Evolutionary conservation across 2,329 filamentous ascomycete genomes (phyloP), one percentile per base, ranked within the genome.

Genomic region (Helicocarpus griseus): DNA sequence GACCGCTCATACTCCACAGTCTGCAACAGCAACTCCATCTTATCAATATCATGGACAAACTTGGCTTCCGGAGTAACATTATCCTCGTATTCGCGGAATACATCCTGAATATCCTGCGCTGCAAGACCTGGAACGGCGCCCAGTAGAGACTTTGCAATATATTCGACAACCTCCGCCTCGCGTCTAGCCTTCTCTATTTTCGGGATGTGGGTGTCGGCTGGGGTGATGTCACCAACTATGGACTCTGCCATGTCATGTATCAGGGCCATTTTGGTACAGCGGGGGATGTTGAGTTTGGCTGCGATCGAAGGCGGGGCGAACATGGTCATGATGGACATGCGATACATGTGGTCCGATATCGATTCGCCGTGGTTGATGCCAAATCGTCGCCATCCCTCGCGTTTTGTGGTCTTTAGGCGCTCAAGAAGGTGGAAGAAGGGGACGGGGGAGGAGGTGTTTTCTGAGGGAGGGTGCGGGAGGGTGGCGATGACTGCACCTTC

Each of bases 321-420:
- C 83, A 98, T 87, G 57, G 88, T 89, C 69, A 98, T 89, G 60
- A 98, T 80, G 47, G 90, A 89, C 93, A 98, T 98, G 72, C 93
- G 89, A 73, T 97, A 98, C 93, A 98, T 98, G 77, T 98, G 93
- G 73, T 98, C 93, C 50, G 88, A 80, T 65, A 98, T 96, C 1
- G 89, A 95, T 70, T 98, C 93, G 66, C 88, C 86, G 53, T 59
- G 58, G 52, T 67, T 59, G 59, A 98, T 89, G 36, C 82, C 83
- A 66, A 96, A 96, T 35, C 93, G 82, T 51, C 87, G 81, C 93
- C 93, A 98, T 58, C 93, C 93, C 71, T 96, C 93, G 54, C 93
- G 86, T 70, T 95, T 94, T 55, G 87, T 95, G 6, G 90, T 96
- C 79, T 98, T 98, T 52, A 98, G 80, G 47, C 87, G 86, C 70